Evolutionary conservation across 192 early-diverging fungal genomes (phyloP), one percentile per base, ranked within the genome.

Genomic region (Coemansia sp.): DNA sequence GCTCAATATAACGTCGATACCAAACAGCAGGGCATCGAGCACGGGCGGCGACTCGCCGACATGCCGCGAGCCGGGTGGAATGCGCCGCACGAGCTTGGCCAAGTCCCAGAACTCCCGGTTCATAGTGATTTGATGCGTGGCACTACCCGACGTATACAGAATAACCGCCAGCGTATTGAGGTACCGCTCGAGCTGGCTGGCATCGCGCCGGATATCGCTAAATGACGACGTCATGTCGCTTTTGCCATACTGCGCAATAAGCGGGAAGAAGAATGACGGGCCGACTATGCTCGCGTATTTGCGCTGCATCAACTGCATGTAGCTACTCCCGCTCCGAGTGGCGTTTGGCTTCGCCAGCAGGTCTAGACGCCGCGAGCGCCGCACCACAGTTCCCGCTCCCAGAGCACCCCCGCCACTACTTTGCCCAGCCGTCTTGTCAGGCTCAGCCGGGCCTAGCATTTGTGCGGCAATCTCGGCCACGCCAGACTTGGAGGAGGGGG

Each of bases 21-120:
- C 78, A 68, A 81, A 81, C 59, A 81, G 19, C 58, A 81, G 39
- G 1, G 78, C 78, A 2, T 81, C 70, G 2, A 81, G 49, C 3
- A 81, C 78, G 1, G 69, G 78, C 62, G 66, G 66, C 29, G 78
- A 35, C 59, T 75, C 68, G 45, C 63, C 40, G 3, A 69, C 59
- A 8, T 40, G 39, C 29, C 15, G 24, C 15, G 53, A 31, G n/a
- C 31, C 31, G 10, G 51, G 15, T 9, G 61, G 57, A 7, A 62
- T n/a, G 1, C 67, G 58, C 2, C 76, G 64, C 14, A 81, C 59
- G 32, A 81, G 45, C 10, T 64, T 66, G 25, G 58, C 58, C 56
- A 82, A 42, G 37, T 65, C 60, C 74, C 74, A 82, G 36, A 77
- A 73, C 67, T 77, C 79, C n/a, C 75, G 65, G 51, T 70, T 70